Percentiles rank a stretch among this genome's conserved stretches.
Evolutionary conservation across 2,329 filamentous ascomycete species (phyloP).

Genomic region (Cladophialophora psammophila): DNA sequence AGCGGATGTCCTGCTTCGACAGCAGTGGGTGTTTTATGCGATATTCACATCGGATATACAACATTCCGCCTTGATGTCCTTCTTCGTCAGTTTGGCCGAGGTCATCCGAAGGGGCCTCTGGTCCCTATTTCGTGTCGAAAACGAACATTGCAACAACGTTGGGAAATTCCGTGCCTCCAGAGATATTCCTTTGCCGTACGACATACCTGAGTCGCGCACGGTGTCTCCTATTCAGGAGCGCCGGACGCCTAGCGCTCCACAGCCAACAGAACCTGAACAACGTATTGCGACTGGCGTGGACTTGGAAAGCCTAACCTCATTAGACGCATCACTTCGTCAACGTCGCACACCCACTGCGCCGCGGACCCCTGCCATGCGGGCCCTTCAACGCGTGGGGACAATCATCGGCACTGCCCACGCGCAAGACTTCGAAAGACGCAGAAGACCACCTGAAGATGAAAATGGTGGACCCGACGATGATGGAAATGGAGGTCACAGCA

Average conservation of each 20-base stretch:
- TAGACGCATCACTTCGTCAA: conserved; percentile 27
- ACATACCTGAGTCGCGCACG: conserved; percentile 27
- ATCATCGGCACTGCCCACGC: conserved; percentile 85
- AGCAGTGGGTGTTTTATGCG: conserved; percentile 93
- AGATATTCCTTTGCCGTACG: conserved; percentile 85
- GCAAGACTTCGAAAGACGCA: conserved; percentile 88
- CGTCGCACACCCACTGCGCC: conserved; percentile 42
- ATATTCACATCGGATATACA: conserved; percentile 81
- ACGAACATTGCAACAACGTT: conserved; percentile 95
- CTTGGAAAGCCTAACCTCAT: conserved; percentile 33
- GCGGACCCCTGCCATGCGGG: conserved; percentile 41
- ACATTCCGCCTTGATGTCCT: conserved; percentile 82
- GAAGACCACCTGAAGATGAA: conserved; percentile 53
- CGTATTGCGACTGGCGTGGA: conserved; percentile 37
- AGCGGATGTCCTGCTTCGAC: conserved; percentile 83
- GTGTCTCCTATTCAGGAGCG: conserved; percentile 25
- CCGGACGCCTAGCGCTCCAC: conserved; percentile 14
- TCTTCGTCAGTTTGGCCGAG: conserved; percentile 79
- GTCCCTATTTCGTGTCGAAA: conserved; percentile 93
- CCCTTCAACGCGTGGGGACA: conserved; percentile 62
- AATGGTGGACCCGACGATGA: conserved; percentile 47
- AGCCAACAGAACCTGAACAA: conserved; percentile 18
- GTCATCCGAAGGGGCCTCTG: conserved; percentile 86
- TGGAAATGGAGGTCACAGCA: conserved; percentile 18
- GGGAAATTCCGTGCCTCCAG: conserved; percentile 86